phyloP scores from a whole-genome alignment of 306 rosid genomes.

The Crotalaria pallida region DNA sequence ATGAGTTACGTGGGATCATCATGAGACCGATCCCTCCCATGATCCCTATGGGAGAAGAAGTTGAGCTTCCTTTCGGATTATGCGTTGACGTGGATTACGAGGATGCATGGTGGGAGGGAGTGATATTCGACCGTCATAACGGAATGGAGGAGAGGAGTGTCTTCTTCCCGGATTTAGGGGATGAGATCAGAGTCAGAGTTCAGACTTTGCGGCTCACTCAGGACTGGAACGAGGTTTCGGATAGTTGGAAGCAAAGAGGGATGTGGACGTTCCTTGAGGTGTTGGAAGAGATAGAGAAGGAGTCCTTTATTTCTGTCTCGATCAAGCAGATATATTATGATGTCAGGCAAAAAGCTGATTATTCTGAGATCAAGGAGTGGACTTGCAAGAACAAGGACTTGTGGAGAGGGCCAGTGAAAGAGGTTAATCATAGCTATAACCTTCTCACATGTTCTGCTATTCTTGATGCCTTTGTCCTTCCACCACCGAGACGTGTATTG shows the following conservation, averaged over 20 bases:
- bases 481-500: slow-evolving; percentile 20
- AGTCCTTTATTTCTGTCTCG: slow-evolving; percentile 41
- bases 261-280: slow-evolving; percentile 67
- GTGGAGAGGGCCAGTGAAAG: slow-evolving; percentile 54
- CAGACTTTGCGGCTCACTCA: slow-evolving; percentile 47
- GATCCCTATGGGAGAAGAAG: background rate
- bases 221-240: slow-evolving; percentile 64
- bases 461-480: slow-evolving; percentile 22
- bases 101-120: slow-evolving; percentile 98
- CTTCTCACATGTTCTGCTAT: slow-evolving; percentile 34
- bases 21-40: slow-evolving; percentile 68
- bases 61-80: slow-evolving; percentile 46
- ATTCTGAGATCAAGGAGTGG: slow-evolving; percentile 60
- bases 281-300: slow-evolving; percentile 49
- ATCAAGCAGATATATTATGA: slow-evolving; percentile 84
- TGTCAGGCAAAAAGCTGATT: slow-evolving; percentile 37
- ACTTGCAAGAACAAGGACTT: slow-evolving; percentile 40
- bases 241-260: slow-evolving; percentile 56
- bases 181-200: slow-evolving; percentile 43
- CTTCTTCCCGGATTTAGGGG: slow-evolving; percentile 86
- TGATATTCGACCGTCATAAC: slow-evolving; percentile 53
- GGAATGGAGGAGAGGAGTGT: slow-evolving; percentile 48
- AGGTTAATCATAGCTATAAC: slow-evolving; percentile 42
- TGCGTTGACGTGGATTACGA: slow-evolving; percentile 63
- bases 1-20: slow-evolving; percentile 50